phyloP scores from a whole-genome alignment of 192 early-diverging fungal species.

The Linnemannia hyalina region DNA sequence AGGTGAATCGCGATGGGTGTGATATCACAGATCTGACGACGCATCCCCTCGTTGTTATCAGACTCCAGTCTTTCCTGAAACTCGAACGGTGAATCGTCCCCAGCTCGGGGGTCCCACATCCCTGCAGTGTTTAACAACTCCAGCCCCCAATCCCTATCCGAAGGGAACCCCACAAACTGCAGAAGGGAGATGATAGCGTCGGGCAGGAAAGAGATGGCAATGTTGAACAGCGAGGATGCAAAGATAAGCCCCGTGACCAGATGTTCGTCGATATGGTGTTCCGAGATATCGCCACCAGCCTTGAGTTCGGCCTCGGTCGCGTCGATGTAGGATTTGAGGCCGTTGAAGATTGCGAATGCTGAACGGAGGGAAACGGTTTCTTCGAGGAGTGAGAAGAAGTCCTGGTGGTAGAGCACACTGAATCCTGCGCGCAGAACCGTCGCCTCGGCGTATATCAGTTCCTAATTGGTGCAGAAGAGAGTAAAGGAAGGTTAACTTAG shows the following conservation, averaged over 20 bases:
- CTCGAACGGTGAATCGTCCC: constrained; percentile 33
- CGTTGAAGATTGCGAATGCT: constrained; percentile 74
- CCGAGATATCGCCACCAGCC: constrained; percentile 58
- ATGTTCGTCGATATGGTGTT: constrained; percentile 79
- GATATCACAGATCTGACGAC: constrained; percentile 83
- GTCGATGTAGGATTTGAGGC: constrained; percentile 61
- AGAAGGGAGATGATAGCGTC: constrained; percentile 75
- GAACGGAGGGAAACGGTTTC: constrained; percentile 82
- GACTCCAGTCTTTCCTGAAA: constrained; percentile 47
- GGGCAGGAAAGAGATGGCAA: constrained; percentile 86
- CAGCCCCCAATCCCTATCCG: constrained; percentile 80
- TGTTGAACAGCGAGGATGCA: constrained; percentile 82
- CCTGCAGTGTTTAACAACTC: constrained; percentile 77
- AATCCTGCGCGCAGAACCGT: constrained; percentile 79
- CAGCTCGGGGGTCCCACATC: constrained; percentile 66
- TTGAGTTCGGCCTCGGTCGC: constrained; percentile 62
- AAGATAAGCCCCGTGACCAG: constrained; percentile 84
- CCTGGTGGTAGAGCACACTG: constrained; percentile 80
- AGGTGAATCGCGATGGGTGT: constrained; percentile 78
- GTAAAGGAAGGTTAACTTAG: background rate
- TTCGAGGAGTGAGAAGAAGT: constrained; percentile 78
- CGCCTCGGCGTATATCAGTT: constrained; percentile 87
- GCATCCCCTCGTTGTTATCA: constrained; percentile 68
- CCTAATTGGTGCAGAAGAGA: constrained; percentile 40
- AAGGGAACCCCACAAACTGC: constrained; percentile 86